Conservation (phyloP, 306 rosid genomes). For the Luffa aegyptiaca region DNA sequence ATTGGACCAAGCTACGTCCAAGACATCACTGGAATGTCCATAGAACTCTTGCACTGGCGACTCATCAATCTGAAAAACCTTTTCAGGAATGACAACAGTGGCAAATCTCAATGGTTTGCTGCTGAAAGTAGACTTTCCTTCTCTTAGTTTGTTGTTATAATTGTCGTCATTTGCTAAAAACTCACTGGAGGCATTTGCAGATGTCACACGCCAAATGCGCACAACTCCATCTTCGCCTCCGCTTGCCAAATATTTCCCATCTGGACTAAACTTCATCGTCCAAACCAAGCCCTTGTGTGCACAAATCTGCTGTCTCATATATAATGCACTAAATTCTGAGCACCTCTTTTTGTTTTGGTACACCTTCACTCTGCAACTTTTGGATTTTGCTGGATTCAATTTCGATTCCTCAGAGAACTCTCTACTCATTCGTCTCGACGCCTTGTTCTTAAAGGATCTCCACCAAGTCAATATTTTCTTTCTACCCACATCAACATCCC, state of each 20-base stretch:
- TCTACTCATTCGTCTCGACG: slow-evolving; percentile 12
- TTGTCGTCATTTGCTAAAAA: slow-evolving; percentile 18
- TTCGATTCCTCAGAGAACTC: slow-evolving; percentile 17
- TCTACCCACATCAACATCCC: slow-evolving; percentile 13
- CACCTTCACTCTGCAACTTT: slow-evolving; percentile 31
- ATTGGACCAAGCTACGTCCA: slow-evolving; percentile 90
- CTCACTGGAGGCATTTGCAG: slow-evolving; percentile 26
- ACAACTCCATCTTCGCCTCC: slow-evolving; percentile 95
- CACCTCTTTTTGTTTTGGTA: slow-evolving; percentile 41
- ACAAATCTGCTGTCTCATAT: slow-evolving; percentile 52
- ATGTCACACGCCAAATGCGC: slow-evolving; percentile 51
- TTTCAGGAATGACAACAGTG: slow-evolving; percentile 46
- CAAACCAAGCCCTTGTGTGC: slow-evolving; percentile 77
- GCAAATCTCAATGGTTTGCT: slow-evolving; percentile 32
- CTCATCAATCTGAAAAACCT: slow-evolving; percentile 60
- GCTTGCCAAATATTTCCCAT: slow-evolving; percentile 65
- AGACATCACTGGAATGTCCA: slow-evolving; percentile 70
- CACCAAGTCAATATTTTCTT: slow-evolving; percentile 48
- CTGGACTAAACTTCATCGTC: slow-evolving; percentile 87
- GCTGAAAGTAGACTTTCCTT: slow-evolving; percentile 26
- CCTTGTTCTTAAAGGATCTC: slow-evolving; percentile 31
- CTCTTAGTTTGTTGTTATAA: slow-evolving; percentile 21
- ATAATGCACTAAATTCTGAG: slow-evolving; percentile 56
- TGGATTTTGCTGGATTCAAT: slow-evolving; percentile 3
- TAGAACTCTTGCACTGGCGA: slow-evolving; percentile 50